Evolutionary conservation across 345 rosid genomes (phyloP).

Genomic region (Turritis glabra): DNA sequence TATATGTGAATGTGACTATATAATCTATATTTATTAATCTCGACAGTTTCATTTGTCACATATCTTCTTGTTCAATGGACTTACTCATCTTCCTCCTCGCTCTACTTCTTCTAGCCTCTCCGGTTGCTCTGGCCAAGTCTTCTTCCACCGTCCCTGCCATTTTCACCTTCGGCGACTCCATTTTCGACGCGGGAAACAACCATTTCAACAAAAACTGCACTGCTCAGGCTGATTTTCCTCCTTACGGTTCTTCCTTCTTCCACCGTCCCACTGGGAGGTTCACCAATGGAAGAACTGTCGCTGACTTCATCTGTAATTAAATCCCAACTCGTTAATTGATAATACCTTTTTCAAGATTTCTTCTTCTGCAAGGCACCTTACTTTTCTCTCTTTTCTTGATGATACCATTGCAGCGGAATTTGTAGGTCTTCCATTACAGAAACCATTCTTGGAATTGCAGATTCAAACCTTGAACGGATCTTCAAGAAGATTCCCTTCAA

Average conservation of each 20-base stretch:
- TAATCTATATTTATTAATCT: background rate
- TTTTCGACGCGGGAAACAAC: constrained; percentile 70
- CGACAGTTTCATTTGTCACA: background rate
- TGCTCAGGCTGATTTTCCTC: constrained; percentile 73
- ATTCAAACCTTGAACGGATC: constrained; percentile 48
- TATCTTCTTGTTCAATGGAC: constrained; percentile 23
- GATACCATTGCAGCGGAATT: constrained; percentile 52
- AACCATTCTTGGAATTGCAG: constrained; percentile 50
- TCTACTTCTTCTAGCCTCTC: constrained; percentile 11
- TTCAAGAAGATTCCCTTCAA: constrained; percentile 44
- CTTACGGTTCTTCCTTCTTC: constrained; percentile 69
- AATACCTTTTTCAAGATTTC: background rate
- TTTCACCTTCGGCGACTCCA: constrained; percentile 68
- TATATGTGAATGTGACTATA: background rate
- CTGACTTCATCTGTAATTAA: constrained; percentile 58
- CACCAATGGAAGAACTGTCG: constrained; percentile 69
- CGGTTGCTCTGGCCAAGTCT: constrained; percentile 5
- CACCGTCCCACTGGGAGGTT: constrained; percentile 72
- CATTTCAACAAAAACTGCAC: constrained; percentile 62
- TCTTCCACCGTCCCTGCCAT: constrained; percentile 46
- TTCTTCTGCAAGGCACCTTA: constrained; percentile 24
- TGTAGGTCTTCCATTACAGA: constrained; percentile 52
- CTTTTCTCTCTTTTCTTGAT: background rate
- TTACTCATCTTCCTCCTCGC: constrained; percentile 11
- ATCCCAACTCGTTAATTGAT: too few species aligned